Evolutionary conservation across 2,329 filamentous ascomycete species (phyloP).

Genomic region (Fusarium ramigenum): DNA sequence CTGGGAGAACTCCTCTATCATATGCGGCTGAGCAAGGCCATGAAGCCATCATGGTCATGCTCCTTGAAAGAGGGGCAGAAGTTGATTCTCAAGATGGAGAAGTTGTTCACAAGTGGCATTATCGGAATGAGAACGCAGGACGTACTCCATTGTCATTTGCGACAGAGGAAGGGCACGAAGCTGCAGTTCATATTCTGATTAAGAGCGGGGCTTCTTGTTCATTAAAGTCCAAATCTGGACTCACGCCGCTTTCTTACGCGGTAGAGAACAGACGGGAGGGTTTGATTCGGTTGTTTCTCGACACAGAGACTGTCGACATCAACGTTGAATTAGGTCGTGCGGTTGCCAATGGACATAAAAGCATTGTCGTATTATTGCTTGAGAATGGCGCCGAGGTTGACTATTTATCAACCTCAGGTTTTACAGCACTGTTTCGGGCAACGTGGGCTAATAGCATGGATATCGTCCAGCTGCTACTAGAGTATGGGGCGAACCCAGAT

Average conservation of each 20-base stretch:
- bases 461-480: neutral
- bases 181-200: fast-evolving
- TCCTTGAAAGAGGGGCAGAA: neutral
- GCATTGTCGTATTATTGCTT: neutral
- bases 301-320: fast-evolving
- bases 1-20: neutral
- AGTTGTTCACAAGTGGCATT: too few relatives aligned
- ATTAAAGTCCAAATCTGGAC: fast-evolving
- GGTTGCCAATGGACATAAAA: fast-evolving
- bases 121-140: neutral
- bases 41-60: fast-evolving
- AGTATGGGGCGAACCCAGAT: fast-evolving
- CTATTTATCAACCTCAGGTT: fast-evolving
- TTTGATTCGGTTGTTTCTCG: fast-evolving
- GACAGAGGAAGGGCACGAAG: neutral
- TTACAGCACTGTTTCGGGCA: fast-evolving
- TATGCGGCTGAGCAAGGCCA: neutral
- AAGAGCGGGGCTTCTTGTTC: fast-evolving
- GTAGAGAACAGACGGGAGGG: fast-evolving
- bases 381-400: fast-evolving
- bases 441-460: fast-evolving
- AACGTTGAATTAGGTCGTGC: neutral
- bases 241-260: neutral
- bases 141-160: neutral
- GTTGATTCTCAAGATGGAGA: neutral